A percentile compares a stretch with the other conserved stretches of the same genome.
These are phyloP conservation scores for Penicillium decumbens DNA, from an alignment of 2,329 filamentous ascomycete genomes.

Conservation along the genomic window DNA sequence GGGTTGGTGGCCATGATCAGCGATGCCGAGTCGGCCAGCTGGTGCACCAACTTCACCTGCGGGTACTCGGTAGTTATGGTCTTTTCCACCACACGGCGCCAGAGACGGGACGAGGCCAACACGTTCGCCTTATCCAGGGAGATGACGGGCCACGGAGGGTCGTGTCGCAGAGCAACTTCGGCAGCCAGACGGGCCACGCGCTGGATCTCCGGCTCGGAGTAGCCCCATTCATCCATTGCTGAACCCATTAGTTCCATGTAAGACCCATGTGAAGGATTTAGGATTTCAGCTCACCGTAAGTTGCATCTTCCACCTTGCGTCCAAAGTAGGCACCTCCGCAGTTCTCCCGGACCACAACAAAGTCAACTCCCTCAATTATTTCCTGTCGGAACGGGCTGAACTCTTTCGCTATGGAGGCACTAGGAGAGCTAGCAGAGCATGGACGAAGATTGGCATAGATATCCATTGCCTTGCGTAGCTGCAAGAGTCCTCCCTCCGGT, in stretches of 20 bases:
- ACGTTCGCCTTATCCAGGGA: slow-evolving; percentile 93
- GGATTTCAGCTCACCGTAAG: slow-evolving; percentile 28
- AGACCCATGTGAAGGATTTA: slow-evolving; percentile 29
- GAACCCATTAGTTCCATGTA: slow-evolving; percentile 37
- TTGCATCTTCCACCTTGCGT: slow-evolving; percentile 35
- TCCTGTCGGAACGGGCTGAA: slow-evolving; percentile 75
- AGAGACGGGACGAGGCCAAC: slow-evolving; percentile 76
- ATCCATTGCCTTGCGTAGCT: slow-evolving; percentile 78
- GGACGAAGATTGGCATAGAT: slow-evolving; percentile 89
- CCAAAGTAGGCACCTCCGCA: slow-evolving; percentile 44
- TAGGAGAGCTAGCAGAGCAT: slow-evolving; percentile 70
- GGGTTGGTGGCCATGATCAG: slow-evolving; percentile 94
- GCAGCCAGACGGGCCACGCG: slow-evolving; percentile 74
- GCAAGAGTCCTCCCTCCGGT: slow-evolving; percentile 81
- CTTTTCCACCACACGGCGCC: slow-evolving; percentile 76
- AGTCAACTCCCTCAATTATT: slow-evolving; percentile 77
- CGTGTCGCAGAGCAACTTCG: slow-evolving; percentile 66
- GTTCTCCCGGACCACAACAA: slow-evolving; percentile 54
- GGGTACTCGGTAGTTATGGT: slow-evolving; percentile 80
- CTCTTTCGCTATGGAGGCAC: slow-evolving; percentile 64
- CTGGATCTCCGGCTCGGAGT: slow-evolving; percentile 74
- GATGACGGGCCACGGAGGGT: slow-evolving; percentile 70
- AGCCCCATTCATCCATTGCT: slow-evolving; percentile 74
- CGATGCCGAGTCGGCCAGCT: slow-evolving; percentile 84
- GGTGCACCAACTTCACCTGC: slow-evolving; percentile 71